A percentile compares a stretch with the other conserved stretches of the same genome.
Evolutionary conservation across 2,329 filamentous ascomycete genomes (phyloP).

Genomic region (Podosphaera xanthii): DNA sequence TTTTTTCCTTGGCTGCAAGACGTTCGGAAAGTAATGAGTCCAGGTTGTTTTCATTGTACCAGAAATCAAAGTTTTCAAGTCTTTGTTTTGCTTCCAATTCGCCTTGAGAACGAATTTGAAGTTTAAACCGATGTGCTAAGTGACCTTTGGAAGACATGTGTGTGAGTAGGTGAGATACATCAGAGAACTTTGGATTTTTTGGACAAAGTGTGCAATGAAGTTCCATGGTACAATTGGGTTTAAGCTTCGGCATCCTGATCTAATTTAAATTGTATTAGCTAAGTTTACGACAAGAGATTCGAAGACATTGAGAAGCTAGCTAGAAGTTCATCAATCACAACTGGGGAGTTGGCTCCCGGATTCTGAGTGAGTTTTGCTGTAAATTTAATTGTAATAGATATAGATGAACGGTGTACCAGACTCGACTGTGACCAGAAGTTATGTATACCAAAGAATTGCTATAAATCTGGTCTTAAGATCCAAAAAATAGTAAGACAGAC

Average conservation of each 20-base stretch:
- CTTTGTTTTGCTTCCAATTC: slow-evolving; percentile 40
- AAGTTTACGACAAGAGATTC: neutral
- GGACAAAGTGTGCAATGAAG: slow-evolving; percentile 69
- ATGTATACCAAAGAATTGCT: neutral
- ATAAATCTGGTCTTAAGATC: neutral
- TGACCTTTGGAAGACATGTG: slow-evolving; percentile 89
- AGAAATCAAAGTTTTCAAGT: slow-evolving; percentile 48
- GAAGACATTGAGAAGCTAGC: neutral
- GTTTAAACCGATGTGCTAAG: slow-evolving; percentile 60
- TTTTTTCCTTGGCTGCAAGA: slow-evolving; percentile 52
- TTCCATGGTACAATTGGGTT: slow-evolving; percentile 25
- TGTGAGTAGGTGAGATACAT: slow-evolving; percentile 76
- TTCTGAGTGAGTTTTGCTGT: too few relatives aligned
- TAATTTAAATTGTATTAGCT: neutral
- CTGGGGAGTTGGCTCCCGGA: neutral
- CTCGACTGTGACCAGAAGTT: neutral
- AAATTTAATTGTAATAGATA: too few relatives aligned
- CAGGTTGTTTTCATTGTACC: slow-evolving; percentile 54
- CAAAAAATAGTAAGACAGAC: neutral
- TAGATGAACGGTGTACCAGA: neutral
- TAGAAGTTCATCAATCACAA: neutral
- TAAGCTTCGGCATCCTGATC: slow-evolving; percentile 8
- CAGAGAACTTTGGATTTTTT: slow-evolving; percentile 59
- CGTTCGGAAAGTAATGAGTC: slow-evolving; percentile 54
- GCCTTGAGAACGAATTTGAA: slow-evolving; percentile 46